phyloP scores from a whole-genome alignment of 352 stramenopile species.

The Elongisporangium undulatum region DNA sequence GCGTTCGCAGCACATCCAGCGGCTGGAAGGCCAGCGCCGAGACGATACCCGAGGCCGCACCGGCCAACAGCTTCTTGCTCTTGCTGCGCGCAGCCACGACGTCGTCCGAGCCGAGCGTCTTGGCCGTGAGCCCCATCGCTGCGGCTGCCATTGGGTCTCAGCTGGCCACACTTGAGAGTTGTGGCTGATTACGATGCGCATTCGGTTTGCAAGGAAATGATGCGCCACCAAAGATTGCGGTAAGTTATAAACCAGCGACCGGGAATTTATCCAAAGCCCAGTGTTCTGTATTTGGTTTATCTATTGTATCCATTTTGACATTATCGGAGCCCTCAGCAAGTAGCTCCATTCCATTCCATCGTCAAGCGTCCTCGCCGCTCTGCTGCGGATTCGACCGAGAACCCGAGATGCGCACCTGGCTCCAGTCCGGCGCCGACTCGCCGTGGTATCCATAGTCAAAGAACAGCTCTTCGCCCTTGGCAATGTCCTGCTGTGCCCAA shows the following conservation, averaged over 20 bases:
- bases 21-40: constrained; percentile 83
- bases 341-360: neutral
- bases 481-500: constrained; percentile 88
- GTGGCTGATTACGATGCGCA: neutral
- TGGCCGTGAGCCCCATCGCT: neutral
- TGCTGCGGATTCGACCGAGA: constrained; percentile 2
- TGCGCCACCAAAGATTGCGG: neutral
- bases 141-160: neutral
- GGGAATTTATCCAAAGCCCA: neutral
- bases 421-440: constrained; percentile 59
- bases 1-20: constrained; percentile 79
- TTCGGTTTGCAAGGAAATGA: neutral
- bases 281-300: neutral
- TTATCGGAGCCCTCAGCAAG: neutral
- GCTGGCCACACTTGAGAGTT: neutral
- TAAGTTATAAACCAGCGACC: neutral
- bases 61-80: constrained; percentile 68
- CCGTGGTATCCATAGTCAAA: constrained; percentile 71
- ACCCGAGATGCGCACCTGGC: constrained; percentile 45
- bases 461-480: constrained; percentile 66
- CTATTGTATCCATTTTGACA: neutral
- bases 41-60: constrained; percentile 70
- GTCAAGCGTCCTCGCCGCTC: neutral
- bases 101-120: constrained; percentile 10
- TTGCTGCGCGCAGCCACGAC: constrained; percentile 31